Percentiles rank a stretch among this genome's conserved stretches.
Evolutionary conservation across 1,139 yeast species (phyloP).

Genomic region (Saccharomyces pastorianus): DNA sequence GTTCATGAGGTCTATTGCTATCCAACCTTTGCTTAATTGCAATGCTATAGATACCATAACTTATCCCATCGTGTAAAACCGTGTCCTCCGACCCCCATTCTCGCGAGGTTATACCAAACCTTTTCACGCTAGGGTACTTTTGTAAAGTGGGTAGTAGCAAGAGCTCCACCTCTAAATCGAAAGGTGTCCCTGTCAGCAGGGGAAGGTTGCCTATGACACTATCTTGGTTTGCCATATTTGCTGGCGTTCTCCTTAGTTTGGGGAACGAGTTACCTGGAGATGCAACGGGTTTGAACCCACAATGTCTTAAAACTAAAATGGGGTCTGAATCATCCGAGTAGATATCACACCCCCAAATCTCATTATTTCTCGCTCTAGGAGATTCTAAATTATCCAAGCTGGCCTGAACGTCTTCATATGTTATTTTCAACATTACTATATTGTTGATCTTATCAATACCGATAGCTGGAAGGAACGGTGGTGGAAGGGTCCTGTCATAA

Average conservation of each 20-base stretch:
- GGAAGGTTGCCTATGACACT: slow-evolving; percentile 29
- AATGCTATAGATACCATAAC: slow-evolving; percentile 25
- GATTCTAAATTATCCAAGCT: slow-evolving; percentile 26
- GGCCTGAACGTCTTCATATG: slow-evolving; percentile 17
- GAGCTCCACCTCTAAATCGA: slow-evolving; percentile 62
- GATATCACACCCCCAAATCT: slow-evolving; percentile 85
- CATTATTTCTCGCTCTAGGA: slow-evolving; percentile 37
- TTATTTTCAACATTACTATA: slow-evolving; percentile 17
- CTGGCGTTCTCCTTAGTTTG: slow-evolving; percentile 30
- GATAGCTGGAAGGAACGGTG: slow-evolving; percentile 26
- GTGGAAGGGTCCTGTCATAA: slow-evolving; percentile 12
- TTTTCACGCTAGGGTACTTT: slow-evolving; percentile 52
- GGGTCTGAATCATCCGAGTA: slow-evolving; percentile 92
- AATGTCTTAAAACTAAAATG: slow-evolving; percentile 63
- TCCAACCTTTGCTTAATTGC: slow-evolving; percentile 13
- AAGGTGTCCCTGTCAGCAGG: slow-evolving; percentile 19
- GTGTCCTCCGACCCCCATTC: slow-evolving; percentile 43
- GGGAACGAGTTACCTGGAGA: slow-evolving; percentile 6
- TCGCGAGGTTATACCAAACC: slow-evolving; percentile 66
- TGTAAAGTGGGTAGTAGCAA: slow-evolving; percentile 61
- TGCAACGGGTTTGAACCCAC: slow-evolving; percentile 53
- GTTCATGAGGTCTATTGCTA: not conserved
- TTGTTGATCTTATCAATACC: slow-evolving; percentile 16
- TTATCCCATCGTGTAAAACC: slow-evolving; percentile 28
- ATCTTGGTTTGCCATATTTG: slow-evolving; percentile 27